Evolutionary conservation across 768 basidiomycete species (phyloP).

Genomic region (Lentinus brumalis): DNA sequence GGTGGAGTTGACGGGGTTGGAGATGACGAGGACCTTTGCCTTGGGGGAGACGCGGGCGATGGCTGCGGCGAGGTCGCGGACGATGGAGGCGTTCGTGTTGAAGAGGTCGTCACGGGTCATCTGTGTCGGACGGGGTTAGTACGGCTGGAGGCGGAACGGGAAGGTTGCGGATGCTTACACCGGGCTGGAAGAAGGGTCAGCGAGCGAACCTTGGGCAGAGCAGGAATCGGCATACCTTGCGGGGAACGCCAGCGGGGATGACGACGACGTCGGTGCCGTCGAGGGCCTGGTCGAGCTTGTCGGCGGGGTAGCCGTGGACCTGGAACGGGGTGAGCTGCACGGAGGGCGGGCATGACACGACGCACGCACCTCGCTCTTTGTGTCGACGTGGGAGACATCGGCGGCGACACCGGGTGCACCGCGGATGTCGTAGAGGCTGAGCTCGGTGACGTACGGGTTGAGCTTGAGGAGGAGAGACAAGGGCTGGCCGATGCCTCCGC

Average conservation of each 20-base stretch:
- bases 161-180: constrained; percentile 55
- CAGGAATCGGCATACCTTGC: constrained; percentile 69
- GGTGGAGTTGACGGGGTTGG: constrained; percentile 98
- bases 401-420: constrained; percentile 97
- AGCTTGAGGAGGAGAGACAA: constrained; percentile 91
- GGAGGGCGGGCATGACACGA: constrained; percentile 3
- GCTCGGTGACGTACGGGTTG: constrained; percentile 84
- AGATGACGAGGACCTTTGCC: constrained; percentile 95
- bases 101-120: constrained; percentile 98
- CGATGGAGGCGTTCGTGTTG: constrained; percentile 98
- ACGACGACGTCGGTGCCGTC: constrained; percentile 91
- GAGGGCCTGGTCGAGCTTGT: constrained; percentile 88
- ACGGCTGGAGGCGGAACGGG: constrained; percentile 18
- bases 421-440: constrained; percentile 93
- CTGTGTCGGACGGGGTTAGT: constrained; percentile 40
- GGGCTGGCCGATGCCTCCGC: constrained; percentile 98
- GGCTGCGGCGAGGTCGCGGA: constrained; percentile 91
- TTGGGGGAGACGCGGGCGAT: constrained; percentile 84
- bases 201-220: neutral
- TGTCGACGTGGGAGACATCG: constrained; percentile 94
- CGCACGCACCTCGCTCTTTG: constrained; percentile 67
- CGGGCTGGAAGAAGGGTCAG: constrained; percentile 58
- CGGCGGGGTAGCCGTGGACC: constrained; percentile 81
- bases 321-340: constrained; percentile 29
- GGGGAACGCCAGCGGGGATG: constrained; percentile 98